Percentiles rank a stretch among this genome's conserved stretches.
These are phyloP conservation scores for Eucalyptus tenuipes DNA, from an alignment of 345 rosid genomes.

Conservation along the genomic window DNA sequence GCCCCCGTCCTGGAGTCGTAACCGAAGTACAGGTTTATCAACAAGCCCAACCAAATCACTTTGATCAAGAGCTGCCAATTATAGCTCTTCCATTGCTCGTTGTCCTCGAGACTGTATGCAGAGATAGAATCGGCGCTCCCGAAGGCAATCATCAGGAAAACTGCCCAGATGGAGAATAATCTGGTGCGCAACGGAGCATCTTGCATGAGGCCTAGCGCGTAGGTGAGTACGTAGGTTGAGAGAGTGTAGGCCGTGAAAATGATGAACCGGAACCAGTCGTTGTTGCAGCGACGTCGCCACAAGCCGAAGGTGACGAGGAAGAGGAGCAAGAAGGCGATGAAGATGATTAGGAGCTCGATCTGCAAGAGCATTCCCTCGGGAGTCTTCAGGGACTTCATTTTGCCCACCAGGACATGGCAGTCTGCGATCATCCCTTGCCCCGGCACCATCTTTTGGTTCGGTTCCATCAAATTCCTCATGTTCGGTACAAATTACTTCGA, in stretches of 20 bases:
- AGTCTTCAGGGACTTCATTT: fast-evolving
- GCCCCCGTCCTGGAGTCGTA: fast-evolving
- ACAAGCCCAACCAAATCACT: no score
- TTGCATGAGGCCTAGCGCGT: not conserved
- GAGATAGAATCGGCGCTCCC: not conserved
- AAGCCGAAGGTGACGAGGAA: not conserved
- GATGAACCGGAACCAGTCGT: not conserved
- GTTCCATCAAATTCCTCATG: not conserved
- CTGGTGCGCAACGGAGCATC: not conserved
- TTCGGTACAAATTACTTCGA: not conserved
- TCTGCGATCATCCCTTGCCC: not conserved
- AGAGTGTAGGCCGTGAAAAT: not conserved
- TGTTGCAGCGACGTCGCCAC: not conserved
- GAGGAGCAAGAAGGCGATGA: not conserved
- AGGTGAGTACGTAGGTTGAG: not conserved
- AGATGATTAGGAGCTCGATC: not conserved
- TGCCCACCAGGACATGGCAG: fast-evolving
- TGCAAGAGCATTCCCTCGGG: not conserved
- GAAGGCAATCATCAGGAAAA: not conserved
- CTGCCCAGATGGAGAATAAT: not conserved
- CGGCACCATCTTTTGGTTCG: not conserved
- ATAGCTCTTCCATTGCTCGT: not conserved
- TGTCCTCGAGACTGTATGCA: not conserved
- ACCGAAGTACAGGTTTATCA: fast-evolving
- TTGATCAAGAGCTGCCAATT: not conserved